Evolutionary conservation across 2,329 filamentous ascomycete genomes (phyloP), one percentile per base, ranked within the genome.

Genomic region (Tympanopsis confertula): DNA sequence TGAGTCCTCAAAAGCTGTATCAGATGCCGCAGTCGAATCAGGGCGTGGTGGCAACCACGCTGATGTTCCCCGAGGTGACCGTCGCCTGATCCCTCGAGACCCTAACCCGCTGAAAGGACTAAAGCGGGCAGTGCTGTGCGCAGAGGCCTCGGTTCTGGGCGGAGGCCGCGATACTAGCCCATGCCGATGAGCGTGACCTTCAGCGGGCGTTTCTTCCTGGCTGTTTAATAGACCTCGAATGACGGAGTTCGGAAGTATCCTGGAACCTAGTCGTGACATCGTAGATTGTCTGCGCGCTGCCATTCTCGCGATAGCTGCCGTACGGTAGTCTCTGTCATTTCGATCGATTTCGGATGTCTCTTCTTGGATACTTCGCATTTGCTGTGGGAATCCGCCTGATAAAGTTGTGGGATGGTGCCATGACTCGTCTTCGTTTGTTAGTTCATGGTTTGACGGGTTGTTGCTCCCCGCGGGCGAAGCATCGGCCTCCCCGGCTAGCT

Each of bases 241-340:
- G 13, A 63, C 59, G 12, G 59, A 59, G 40, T 64, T 62, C 24
- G 65, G 63, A n/a, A 67, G 45, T 19, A 68, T 55, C 41, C 63
- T 55, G 15, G 64, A 65, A 13, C 63, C 62, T 32, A 68, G 48
- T 28, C 65, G 53, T 37, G 63, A 67, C 57, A 68, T 63, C 13
- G 62, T 57, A 4, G 63, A 66, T 41, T 61, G 61, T 41, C 61
- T 55, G 44, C 60, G 53, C 46, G 45, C 55, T 40, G 45, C 59
- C 42, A 20, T 55, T 47, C 41, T 52, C 36, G 48, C 46, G 20
- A 48, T 44, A 7, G 43, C 39, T 15, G 42, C 42, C 39, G 46
- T 46, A 22, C 39, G 35, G 40, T 48, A 52, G 29, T 56, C 54
- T 13, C 52, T 49, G 22, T 56, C 47, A 20, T 47, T 46, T 19